These are phyloP conservation scores for Colletotrichum orchidophilum DNA, from an alignment of 2,329 filamentous ascomycete species.

Conservation along the genomic window DNA sequence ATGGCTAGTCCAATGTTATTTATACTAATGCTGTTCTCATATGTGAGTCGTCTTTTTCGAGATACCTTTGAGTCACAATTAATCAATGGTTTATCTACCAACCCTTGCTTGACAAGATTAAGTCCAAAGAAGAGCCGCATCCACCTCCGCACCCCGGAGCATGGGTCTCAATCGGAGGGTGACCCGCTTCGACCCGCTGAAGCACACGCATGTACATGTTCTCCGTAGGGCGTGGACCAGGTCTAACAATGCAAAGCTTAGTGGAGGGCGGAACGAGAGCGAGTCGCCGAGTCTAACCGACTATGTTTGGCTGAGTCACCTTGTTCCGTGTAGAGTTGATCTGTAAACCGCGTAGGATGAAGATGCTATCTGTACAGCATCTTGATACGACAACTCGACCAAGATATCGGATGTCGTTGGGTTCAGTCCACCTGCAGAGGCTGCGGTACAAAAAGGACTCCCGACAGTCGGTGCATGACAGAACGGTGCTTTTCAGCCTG, in stretches of 20 bases:
- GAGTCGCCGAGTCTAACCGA: not conserved
- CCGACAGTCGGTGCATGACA: not conserved
- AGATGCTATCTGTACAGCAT: not conserved
- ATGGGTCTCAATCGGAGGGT: not conserved
- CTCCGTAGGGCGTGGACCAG: not conserved
- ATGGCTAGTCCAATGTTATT: not conserved
- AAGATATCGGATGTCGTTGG: not conserved
- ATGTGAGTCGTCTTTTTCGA: not conserved
- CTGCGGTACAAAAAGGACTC: not conserved
- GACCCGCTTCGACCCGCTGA: not conserved
- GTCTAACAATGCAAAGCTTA: not conserved
- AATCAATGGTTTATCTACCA: not conserved
- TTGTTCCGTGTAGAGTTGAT: not conserved
- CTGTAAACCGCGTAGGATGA: not conserved
- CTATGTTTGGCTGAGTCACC: not conserved
- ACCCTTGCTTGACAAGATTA: not conserved
- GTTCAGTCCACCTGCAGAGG: not conserved
- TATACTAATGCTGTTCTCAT: not conserved
- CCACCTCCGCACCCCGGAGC: not conserved
- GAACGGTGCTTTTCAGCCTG: not conserved
- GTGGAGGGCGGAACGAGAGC: not conserved
- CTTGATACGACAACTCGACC: not conserved
- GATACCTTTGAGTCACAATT: not conserved
- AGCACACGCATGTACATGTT: not conserved
- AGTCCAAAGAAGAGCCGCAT: not conserved